Percentiles rank a stretch among this genome's conserved stretches.
These are phyloP conservation scores for Mycena galopus DNA, from an alignment of 768 basidiomycete genomes.

Conservation along the genomic window DNA sequence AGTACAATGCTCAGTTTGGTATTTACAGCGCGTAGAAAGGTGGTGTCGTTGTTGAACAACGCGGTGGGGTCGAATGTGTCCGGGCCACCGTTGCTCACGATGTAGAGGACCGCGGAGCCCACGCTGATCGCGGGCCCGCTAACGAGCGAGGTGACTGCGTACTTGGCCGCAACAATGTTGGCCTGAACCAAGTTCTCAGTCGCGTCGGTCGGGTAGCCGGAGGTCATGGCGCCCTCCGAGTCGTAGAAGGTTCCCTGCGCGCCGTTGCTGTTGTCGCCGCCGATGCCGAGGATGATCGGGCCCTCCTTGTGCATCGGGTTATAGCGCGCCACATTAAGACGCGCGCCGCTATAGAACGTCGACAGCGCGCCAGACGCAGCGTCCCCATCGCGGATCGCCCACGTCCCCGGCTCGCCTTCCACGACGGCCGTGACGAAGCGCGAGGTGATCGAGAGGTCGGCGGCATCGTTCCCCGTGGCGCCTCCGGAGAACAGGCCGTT, in stretches of 20 bases:
- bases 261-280: slow-evolving; percentile 22
- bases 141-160: slow-evolving; percentile 12
- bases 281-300: slow-evolving; percentile 30
- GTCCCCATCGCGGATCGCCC: slow-evolving; percentile 19
- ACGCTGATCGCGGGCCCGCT: slow-evolving; percentile 24
- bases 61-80: slow-evolving; percentile 14
- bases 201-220: slow-evolving; percentile 27
- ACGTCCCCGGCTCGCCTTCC: slow-evolving; percentile 20
- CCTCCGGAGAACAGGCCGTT: slow-evolving; percentile 24
- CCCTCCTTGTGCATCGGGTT: slow-evolving; percentile 36
- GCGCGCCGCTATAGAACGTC: slow-evolving; percentile 30
- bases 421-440: slow-evolving; percentile 33
- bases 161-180: slow-evolving; percentile 21
- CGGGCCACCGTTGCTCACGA: slow-evolving; percentile 16
- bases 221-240: slow-evolving; percentile 28
- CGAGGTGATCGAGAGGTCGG: slow-evolving; percentile 21
- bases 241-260: slow-evolving; percentile 26
- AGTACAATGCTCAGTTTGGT: too few relatives aligned
- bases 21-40: too few relatives aligned
- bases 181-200: slow-evolving; percentile 26
- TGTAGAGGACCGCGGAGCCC: slow-evolving; percentile 12
- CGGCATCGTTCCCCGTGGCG: slow-evolving; percentile 19
- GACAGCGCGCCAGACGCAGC: slow-evolving; percentile 18
- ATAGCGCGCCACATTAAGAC: slow-evolving; percentile 22
- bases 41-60: slow-evolving; percentile 13